Conservation (phyloP, 805 yeast genomes). For the Myxozyma geophila region DNA sequence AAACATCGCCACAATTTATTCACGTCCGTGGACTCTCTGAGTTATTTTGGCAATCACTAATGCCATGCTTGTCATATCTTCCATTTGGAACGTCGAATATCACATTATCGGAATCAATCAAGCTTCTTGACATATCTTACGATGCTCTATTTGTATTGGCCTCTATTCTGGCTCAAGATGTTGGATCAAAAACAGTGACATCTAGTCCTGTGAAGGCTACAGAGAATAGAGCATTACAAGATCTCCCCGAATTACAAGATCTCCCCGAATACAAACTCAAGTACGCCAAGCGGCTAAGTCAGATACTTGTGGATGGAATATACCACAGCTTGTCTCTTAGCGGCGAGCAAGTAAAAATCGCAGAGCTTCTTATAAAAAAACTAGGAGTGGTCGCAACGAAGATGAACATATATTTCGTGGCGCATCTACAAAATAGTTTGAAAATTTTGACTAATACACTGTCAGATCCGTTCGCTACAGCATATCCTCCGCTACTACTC, state of each 20-base stretch:
- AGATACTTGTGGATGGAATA: conserved; percentile 22
- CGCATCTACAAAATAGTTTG: conserved; percentile 19
- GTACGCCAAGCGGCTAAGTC: conserved; percentile 13
- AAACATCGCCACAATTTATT: conserved; percentile 18
- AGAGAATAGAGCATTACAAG: not conserved
- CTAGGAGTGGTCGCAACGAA: conserved; percentile 14
- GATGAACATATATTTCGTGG: conserved; percentile 19
- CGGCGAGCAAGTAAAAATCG: conserved; percentile 27
- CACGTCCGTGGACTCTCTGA: conserved; percentile 29
- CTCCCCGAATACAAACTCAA: not conserved
- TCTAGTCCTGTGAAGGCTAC: not conserved
- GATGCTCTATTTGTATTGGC: conserved; percentile 16
- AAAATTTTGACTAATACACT: conserved; percentile 17
- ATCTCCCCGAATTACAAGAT: not conserved
- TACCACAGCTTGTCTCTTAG: conserved; percentile 17
- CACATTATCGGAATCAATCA: conserved; percentile 18
- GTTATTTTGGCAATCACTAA: conserved; percentile 32
- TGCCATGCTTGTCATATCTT: conserved; percentile 25
- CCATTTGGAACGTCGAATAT: conserved; percentile 30
- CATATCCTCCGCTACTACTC: conserved; percentile 28
- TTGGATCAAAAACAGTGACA: conserved; percentile 18
- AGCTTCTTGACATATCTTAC: conserved; percentile 17
- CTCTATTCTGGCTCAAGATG: conserved; percentile 16
- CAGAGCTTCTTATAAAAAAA: conserved; percentile 18
- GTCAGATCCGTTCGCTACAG: conserved; percentile 30